phyloP scores from a whole-genome alignment of 2,329 filamentous ascomycete species.

The Aspergillus costaricaensis region DNA sequence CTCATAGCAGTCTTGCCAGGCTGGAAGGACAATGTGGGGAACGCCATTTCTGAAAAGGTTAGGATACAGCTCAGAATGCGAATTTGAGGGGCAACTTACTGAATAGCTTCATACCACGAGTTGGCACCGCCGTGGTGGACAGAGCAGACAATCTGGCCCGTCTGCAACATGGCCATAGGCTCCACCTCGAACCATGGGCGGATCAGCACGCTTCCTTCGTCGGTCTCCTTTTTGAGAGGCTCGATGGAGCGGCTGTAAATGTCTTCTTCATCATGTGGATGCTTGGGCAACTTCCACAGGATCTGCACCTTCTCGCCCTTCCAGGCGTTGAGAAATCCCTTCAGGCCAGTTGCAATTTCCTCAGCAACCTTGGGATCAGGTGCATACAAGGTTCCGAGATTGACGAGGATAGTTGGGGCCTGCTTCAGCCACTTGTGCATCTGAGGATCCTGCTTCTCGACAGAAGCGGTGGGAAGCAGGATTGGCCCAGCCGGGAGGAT shows the following conservation, averaged over 20 bases:
- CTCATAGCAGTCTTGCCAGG: constrained; percentile 50
- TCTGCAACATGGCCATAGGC: constrained; percentile 37
- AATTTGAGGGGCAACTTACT: constrained; percentile 29
- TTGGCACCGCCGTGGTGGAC: constrained; percentile 52
- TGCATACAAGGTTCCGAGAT: constrained; percentile 47
- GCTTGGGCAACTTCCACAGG: constrained; percentile 44
- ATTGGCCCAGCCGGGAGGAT: constrained; percentile 53
- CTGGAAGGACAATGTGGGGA: constrained; percentile 48
- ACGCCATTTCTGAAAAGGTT: constrained; percentile 39
- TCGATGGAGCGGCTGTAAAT: constrained; percentile 25
- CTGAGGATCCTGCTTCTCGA: constrained; percentile 45
- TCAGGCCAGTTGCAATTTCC: constrained; percentile 44
- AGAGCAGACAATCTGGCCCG: constrained; percentile 42
- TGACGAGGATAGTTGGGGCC: constrained; percentile 52
- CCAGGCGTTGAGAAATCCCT: constrained; percentile 36
- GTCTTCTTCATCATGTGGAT: constrained; percentile 23
- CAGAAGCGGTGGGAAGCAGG: constrained; percentile 35
- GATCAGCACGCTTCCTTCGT: constrained; percentile 40
- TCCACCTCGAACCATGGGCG: constrained; percentile 48
- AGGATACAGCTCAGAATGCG: not conserved
- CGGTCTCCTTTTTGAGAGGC: constrained; percentile 27
- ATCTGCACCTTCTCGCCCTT: constrained; percentile 32
- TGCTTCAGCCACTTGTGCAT: constrained; percentile 47
- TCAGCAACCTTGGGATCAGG: constrained; percentile 37
- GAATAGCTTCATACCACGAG: constrained; percentile 49